Base-by-base conservation (phyloP, 768 basidiomycete species). In the Bullera alba region DNA sequence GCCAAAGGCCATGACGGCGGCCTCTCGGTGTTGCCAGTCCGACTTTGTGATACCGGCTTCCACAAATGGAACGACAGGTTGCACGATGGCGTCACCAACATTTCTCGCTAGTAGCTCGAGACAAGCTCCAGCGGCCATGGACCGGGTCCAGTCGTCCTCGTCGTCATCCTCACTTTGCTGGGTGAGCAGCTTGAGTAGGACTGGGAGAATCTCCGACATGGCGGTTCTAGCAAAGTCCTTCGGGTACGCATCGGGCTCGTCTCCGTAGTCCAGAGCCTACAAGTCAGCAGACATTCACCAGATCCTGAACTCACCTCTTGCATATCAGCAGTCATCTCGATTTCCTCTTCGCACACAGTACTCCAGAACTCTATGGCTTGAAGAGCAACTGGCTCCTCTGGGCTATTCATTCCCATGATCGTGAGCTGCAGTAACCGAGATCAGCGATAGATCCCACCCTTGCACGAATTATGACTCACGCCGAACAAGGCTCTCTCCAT, bases 281-380 rank as follows among this genome's bases (percentile, higher is more conserved):
- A 27, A 22, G 21, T 34, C 16, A 37, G 25, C n/a, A 14, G 2
- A n/a, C 6, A 4, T 6, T 6, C 19, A 3, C 44, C 17, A 16
- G 23, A 15, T 5, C 15, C 21, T 12, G 14, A 30, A 68, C 77
- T 48, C 65, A 88, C 89, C 77, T 96, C 93, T 55, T 87, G 84
- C 1, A 87, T 87, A 67, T 96, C 92, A 59, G 89, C 79, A 17
- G 85, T 83, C 42, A 96, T 77, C 50, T 96, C 92, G 21, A 90
- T 83, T 72, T 99, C 95, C 71, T 95, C 89, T 70, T 99, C 93
- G 65, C 91, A 96, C 1, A 97, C 93, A 6, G 93, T 96, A 4
- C 92, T 92, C 95, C 95, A 99, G 74, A 99, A 99, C 69, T 99
- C 95, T 46, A 99, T 85, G 21, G 95, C 95, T 72, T 99, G 95